Evolutionary conservation across 2,329 filamentous ascomycete species (phyloP).

Genomic region (Aureobasidium sp.): DNA sequence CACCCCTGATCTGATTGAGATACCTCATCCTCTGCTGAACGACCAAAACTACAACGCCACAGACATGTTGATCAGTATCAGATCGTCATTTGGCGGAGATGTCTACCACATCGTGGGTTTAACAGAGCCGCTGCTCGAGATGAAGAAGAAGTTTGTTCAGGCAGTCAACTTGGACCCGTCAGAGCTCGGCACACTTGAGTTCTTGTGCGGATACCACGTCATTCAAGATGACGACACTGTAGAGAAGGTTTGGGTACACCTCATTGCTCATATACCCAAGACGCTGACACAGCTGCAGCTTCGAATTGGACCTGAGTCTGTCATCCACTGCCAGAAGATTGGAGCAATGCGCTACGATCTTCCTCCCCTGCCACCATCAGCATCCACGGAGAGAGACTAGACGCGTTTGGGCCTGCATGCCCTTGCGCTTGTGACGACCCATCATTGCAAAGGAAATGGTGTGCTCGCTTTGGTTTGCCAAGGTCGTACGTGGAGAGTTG

Average conservation of each 20-base stretch:
- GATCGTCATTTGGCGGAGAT: background rate
- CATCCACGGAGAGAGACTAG: background rate
- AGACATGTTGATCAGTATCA: background rate
- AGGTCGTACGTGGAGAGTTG: too few species aligned
- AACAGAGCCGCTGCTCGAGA: background rate
- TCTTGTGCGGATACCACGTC: background rate
- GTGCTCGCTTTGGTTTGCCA: too few species aligned
- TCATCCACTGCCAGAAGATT: background rate
- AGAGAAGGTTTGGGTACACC: background rate
- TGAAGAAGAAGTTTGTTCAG: background rate
- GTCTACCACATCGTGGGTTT: background rate
- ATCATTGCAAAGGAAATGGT: background rate
- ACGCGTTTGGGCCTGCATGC: too few species aligned
- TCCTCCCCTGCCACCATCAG: background rate
- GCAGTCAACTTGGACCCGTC: background rate
- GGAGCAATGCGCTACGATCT: background rate
- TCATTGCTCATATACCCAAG: too few species aligned
- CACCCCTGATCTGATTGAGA: background rate
- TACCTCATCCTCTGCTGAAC: background rate
- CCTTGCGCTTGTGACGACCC: background rate
- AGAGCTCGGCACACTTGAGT: background rate
- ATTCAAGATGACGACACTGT: background rate
- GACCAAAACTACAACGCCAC: background rate
- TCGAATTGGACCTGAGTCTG: background rate
- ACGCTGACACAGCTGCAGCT: background rate